phyloP scores from a whole-genome alignment of 2,329 filamentous ascomycete species.

The Elsinoe necatrix region DNA sequence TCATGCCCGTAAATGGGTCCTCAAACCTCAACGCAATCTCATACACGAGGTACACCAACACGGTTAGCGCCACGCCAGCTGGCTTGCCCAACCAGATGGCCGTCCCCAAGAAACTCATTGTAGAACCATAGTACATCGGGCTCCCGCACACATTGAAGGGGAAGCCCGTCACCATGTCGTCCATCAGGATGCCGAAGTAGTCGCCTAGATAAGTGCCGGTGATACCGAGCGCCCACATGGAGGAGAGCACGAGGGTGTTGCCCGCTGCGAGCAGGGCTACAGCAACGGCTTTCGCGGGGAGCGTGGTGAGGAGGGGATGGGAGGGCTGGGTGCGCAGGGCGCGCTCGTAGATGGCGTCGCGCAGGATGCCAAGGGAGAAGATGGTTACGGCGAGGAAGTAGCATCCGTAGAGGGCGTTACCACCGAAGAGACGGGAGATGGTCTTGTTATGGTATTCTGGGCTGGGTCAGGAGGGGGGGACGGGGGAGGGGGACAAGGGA shows the following conservation, averaged over 20 bases:
- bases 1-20: slow-evolving; percentile 87
- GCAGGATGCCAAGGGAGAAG: slow-evolving; percentile 82
- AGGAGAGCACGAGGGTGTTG: slow-evolving; percentile 77
- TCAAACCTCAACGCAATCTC: slow-evolving; percentile 74
- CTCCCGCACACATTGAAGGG: slow-evolving; percentile 86
- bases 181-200: slow-evolving; percentile 98
- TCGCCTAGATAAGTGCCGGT: slow-evolving; percentile 95
- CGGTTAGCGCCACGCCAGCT: slow-evolving; percentile 70
- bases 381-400: slow-evolving; percentile 83
- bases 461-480: slow-evolving; percentile 2
- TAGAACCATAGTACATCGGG: slow-evolving; percentile 95
- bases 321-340: slow-evolving; percentile 69
- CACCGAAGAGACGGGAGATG: slow-evolving; percentile 77
- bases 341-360: slow-evolving; percentile 70
- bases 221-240: slow-evolving; percentile 85
- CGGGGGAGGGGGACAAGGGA: background rate
- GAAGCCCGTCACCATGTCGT: slow-evolving; percentile 85
- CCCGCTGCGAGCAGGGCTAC: slow-evolving; percentile 64
- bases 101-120: slow-evolving; percentile 82
- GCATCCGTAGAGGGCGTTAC: slow-evolving; percentile 70
- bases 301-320: slow-evolving; percentile 60
- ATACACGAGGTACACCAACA: slow-evolving; percentile 69
- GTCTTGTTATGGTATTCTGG: slow-evolving; percentile 85
- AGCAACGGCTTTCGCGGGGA: slow-evolving; percentile 54
- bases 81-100: slow-evolving; percentile 80